Evolutionary conservation across 371 early-diverging fungal species (phyloP).

Genomic region (Dinochytrium kinnereticum): DNA sequence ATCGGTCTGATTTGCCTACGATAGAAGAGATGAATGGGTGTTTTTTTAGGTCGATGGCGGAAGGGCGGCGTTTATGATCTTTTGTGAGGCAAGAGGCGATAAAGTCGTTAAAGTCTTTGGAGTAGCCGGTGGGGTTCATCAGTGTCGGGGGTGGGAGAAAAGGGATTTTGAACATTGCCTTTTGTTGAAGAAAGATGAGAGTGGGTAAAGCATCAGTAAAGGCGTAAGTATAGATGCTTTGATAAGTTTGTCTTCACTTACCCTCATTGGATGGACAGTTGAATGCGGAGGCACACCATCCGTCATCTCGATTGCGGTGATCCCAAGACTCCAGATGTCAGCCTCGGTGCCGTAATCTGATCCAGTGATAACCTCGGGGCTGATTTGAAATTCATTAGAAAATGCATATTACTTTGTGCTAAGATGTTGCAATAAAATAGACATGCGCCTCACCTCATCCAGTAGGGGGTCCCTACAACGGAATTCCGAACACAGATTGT

Average conservation of each 20-base stretch:
- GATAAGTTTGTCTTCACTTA: background rate
- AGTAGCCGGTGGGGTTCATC: constrained; percentile 21
- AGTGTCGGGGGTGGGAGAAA: constrained; percentile 39
- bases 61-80: constrained; percentile 33
- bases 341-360: constrained; percentile 48
- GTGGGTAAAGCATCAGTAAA: no score
- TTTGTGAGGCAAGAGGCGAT: constrained; percentile 42
- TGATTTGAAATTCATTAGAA: background rate
- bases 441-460: constrained; percentile 36
- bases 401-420: background rate
- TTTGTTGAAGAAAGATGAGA: no score
- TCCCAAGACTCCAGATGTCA: constrained; percentile 52
- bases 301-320: constrained; percentile 50
- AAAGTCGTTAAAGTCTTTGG: constrained; percentile 34
- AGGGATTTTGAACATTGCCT: constrained; percentile 45
- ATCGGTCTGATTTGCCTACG: background rate
- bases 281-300: constrained; percentile 47
- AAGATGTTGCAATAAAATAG: background rate
- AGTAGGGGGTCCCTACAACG: constrained; percentile 50
- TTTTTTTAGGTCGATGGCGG: constrained; percentile 25
- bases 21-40: constrained; percentile 35
- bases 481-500: constrained; percentile 36
- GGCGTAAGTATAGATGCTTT: no score
- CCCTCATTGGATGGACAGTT: constrained; percentile 39
- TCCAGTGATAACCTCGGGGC: constrained; percentile 49